Base-by-base conservation (phyloP, 768 basidiomycete species). In the Suillus occidentalis region DNA sequence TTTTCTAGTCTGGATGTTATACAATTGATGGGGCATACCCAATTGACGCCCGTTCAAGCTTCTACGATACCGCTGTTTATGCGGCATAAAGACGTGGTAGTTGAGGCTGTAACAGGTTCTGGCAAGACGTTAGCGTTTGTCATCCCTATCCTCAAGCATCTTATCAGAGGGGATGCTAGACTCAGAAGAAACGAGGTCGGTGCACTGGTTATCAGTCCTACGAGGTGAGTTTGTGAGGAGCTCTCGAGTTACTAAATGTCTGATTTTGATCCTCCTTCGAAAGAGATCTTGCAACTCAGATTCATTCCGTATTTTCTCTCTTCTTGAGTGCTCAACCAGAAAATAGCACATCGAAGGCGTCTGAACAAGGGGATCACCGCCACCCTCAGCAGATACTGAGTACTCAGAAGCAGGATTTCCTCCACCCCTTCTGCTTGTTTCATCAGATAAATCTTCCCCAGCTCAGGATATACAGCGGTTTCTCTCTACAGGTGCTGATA, bases 41-140 rank as follows among this genome's bases (percentile, higher is more conserved):
- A 89, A 71, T 99, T 98, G 95, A 99, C 97, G 0, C 97, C 97
- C 1, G 97, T 99, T 1, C 97, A 99, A 74, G 95, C 95, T 0
- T 91, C 92, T 12, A 92, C 94, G 0, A 98, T 99, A 64, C 97
- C 97, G 0, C 84, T 99, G 49, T 98, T 99, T 75, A 92, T 97
- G 90, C 90, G 90, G 70, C 88, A 98, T 77, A 97, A 99, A 77
- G 97, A 99, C 72, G 95, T 99, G 39, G 95, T 99, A 2, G 97
- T 99, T 2, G 97, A 99, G 79, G 97, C 97, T 2, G 96, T 99
- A 0, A 99, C 97, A 20, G 97, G 97, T 10, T 98, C 96, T 0
- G 97, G 97, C 40, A 99, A 99, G 78, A 99, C 97, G 0, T 81
- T 99, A 14, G 91, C 96, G 0, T 99, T 98, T 75, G 94, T 97